Evolutionary conservation across 2,329 filamentous ascomycete species (phyloP).

Genomic region (Xylaria polymorpha): DNA sequence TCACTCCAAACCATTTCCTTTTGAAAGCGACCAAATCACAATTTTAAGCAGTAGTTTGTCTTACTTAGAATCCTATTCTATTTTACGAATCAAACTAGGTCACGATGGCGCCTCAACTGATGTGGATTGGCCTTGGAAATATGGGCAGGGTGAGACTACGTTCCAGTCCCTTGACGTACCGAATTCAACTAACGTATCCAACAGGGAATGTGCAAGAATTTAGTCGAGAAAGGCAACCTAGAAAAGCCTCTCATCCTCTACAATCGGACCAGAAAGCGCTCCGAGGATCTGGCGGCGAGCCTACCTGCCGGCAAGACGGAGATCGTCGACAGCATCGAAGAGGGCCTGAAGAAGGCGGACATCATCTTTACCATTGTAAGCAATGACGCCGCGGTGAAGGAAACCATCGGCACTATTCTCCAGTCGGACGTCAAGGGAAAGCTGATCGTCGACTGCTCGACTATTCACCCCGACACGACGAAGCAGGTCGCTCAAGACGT

Average conservation of each 20-base stretch:
- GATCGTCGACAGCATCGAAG: conserved; percentile 71
- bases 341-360: conserved; percentile 74
- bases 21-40: not conserved
- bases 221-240: conserved; percentile 80
- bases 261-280: conserved; percentile 79
- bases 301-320: conserved; percentile 72
- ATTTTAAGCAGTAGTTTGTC: not conserved
- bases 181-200: conserved; percentile 34
- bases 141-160: conserved; percentile 77
- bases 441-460: conserved; percentile 88
- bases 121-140: conserved; percentile 88
- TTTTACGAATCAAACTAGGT: not conserved
- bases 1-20: not conserved
- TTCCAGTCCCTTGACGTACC: conserved; percentile 10
- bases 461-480: conserved; percentile 85
- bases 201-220: conserved; percentile 85
- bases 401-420: conserved; percentile 69
- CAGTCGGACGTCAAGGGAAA: conserved; percentile 72
- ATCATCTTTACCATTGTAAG: conserved; percentile 86
- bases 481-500: conserved; percentile 71
- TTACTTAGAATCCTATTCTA: not conserved
- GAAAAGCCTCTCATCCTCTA: conserved; percentile 79
- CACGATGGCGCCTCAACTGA: conserved; percentile 68
- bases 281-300: conserved; percentile 70
- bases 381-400: conserved; percentile 78